Evolutionary conservation across 2,329 filamentous ascomycete genomes (phyloP).

Genomic region (Penicillium hordei): DNA sequence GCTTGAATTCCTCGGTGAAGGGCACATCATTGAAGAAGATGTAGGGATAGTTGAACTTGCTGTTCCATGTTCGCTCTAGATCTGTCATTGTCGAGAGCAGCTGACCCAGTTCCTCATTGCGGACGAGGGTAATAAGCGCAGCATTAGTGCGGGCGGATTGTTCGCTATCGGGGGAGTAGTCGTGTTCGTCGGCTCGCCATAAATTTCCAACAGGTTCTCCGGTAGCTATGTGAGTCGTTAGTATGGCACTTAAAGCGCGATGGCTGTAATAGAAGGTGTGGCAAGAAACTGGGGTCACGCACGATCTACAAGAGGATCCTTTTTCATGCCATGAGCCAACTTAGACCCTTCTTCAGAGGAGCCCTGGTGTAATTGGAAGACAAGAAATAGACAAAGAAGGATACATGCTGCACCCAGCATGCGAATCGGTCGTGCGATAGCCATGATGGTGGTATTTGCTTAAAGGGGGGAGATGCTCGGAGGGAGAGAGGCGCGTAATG

Average conservation of each 20-base stretch:
- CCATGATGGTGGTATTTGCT: conserved; percentile 58
- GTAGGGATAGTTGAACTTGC: conserved; percentile 99
- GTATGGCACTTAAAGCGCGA: neutral
- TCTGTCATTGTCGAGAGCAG: conserved; percentile 88
- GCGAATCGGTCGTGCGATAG: conserved; percentile 80
- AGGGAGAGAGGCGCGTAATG: conserved; percentile 9
- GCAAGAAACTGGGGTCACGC: conserved; percentile 41
- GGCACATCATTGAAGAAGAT: conserved; percentile 98
- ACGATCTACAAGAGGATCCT: conserved; percentile 88
- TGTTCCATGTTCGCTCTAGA: conserved; percentile 92
- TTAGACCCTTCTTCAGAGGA: conserved; percentile 45
- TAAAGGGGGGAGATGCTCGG: conserved; percentile 21
- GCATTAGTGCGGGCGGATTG: conserved; percentile 87
- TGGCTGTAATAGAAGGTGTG: conserved; percentile 8
- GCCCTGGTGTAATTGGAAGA: conserved; percentile 70
- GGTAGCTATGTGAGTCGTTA: conserved; percentile 59
- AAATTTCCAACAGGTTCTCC: conserved; percentile 78
- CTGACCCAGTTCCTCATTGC: conserved; percentile 82
- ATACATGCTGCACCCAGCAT: conserved; percentile 71
- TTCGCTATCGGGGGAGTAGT: conserved; percentile 73
- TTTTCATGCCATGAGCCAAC: conserved; percentile 61
- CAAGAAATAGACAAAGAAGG: conserved; percentile 73
- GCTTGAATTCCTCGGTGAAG: conserved; percentile 92
- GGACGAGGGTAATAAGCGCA: conserved; percentile 85
- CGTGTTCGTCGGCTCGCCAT: conserved; percentile 68